These are phyloP conservation scores for Trametes versicolor DNA, from an alignment of 1,284 basidiomycete species.

Conservation along the genomic window DNA sequence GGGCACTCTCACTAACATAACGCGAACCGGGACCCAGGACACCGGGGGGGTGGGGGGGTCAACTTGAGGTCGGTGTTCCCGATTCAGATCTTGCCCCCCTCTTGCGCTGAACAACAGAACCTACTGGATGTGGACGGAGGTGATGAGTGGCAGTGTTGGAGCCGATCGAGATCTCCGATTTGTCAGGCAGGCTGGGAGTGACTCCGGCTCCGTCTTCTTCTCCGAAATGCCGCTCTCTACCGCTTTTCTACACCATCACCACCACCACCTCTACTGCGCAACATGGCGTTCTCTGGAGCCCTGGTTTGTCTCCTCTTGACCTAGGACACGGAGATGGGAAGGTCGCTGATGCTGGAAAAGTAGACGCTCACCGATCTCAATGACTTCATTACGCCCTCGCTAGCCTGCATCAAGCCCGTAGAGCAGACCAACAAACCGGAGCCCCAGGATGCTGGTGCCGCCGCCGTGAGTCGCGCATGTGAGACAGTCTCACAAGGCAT, in stretches of 20 bases:
- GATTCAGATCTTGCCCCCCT: too few relatives aligned
- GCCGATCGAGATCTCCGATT: constrained; percentile 31
- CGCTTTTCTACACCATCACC: constrained; percentile 2
- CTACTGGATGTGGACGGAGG: constrained; percentile 6
- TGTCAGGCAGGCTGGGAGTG: constrained; percentile 27
- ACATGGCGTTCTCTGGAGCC: constrained; percentile 92
- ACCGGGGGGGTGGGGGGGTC: too few relatives aligned
- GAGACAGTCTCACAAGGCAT: background rate
- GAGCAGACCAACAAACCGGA: constrained; percentile 65
- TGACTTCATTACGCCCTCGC: constrained; percentile 97
- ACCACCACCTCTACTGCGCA: background rate
- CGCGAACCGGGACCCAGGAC: too few relatives aligned
- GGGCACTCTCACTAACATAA: too few relatives aligned
- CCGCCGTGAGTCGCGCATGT: constrained; percentile 56
- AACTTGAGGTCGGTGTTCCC: too few relatives aligned
- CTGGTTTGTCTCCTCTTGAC: constrained; percentile 63
- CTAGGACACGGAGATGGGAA: constrained; percentile 3
- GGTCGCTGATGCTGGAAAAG: constrained; percentile 1
- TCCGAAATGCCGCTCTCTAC: constrained; percentile 17
- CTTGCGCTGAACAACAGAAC: constrained; percentile 14
- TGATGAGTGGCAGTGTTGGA: constrained; percentile 19
- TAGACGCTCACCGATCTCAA: constrained; percentile 95
- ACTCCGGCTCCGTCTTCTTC: constrained; percentile 16
- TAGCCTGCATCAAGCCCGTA: constrained; percentile 98
- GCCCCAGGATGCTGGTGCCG: constrained; percentile 60